Base-by-base conservation (phyloP, 139 green algal genomes). In the Chlamydomonas incerta region DNA sequence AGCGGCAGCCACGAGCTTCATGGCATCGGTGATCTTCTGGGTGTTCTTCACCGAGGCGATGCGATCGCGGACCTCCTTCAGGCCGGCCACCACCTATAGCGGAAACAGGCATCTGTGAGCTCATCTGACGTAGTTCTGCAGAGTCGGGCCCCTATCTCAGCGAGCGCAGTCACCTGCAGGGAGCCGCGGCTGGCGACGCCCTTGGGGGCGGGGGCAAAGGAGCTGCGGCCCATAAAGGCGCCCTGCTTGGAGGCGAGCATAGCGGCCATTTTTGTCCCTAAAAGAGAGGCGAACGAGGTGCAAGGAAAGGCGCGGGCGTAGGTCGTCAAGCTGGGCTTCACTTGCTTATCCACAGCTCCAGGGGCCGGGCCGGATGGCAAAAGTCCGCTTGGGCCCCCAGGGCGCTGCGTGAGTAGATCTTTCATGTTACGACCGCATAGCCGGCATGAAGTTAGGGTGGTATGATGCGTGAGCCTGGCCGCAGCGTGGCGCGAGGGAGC, bases 31-130 rank as follows among this genome's bases (percentile, higher is more conserved):
- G 91, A 99, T 99, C 95, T 99, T 99, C 91, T 98, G 92, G 37
- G 98, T 99, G 93, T 98, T 99, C 90, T 98, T 98, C 23, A 99
- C 96, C 14, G 96, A 99, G 31, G 84, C 91, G 83, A 99, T 99
- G 89, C 98, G 96, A 87, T 97, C 95, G 69, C 96, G 94, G 63
- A 99, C 87, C 76, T 98, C 97, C 95, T 99, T 99, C 41, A 97
- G 82, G 81, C 91, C 90, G 47, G 92, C 93, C 35, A 58, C 68
- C 52, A 94, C 91, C 91, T 94, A 68, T 58, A 58, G 28, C 21
- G 68, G 9, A 55, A 26, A 76, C 50, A 8, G 28, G 29, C 21
- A 69, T 28, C 11, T 28, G 63, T 72, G 18, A 76, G 6, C 3
- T 29, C 37, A 26, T 20, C 65, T 77, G 4, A 46, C 8, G 4